Base-by-base conservation (phyloP, 805 yeast species). In the Ogataea glucozyma region DNA sequence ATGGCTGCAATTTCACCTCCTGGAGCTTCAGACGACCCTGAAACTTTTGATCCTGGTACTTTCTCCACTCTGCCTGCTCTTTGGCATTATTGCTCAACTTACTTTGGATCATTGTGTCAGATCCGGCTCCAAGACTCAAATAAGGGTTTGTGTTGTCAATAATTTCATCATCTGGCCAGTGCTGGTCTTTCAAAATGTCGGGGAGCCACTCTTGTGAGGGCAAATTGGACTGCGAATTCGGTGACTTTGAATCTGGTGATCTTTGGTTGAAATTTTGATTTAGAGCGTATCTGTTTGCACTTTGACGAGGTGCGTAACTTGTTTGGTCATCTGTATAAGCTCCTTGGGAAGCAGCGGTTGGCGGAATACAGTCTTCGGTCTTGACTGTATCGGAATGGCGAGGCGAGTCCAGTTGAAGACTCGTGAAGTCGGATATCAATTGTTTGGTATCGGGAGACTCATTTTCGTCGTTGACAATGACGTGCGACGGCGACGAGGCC, bases 51-150 rank as follows among this genome's bases (percentile, higher is more conserved):
- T 51, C 41, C 21, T 47, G 44, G 38, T 61, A 62, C 39, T 57
- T 60, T 18, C 57, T 52, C 62, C 65, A 63, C 23, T 57, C 60
- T 3, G 67, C 67, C 20, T 48, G 52, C 20, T 51, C 52, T 21
- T 53, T 48, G 0, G 49, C 57, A 9, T 45, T n/a, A n/a, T n/a
- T 31, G 6, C 47, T 31, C 18, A 52, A 31, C 17, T 44, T 18
- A 21, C 50, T 54, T 24, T 47, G 48, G 9, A 56, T 44, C 46
- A 62, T 55, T 10, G 66, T 62, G 21, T 56, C 47, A 4, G 47
- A 37, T 4, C 47, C 49, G 4, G 40, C 40, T 4, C 54, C 48
- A 11, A 53, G 34, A 31, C 55, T 49, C 23, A 56, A 20, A 29
- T 54, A 52, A 13, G 64, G 64, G 26, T 49, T 43, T 5, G 29